Evolutionary conservation across 352 stramenopile genomes (phyloP), one percentile per base, ranked within the genome.

Genomic region (Globisporangium polare): DNA sequence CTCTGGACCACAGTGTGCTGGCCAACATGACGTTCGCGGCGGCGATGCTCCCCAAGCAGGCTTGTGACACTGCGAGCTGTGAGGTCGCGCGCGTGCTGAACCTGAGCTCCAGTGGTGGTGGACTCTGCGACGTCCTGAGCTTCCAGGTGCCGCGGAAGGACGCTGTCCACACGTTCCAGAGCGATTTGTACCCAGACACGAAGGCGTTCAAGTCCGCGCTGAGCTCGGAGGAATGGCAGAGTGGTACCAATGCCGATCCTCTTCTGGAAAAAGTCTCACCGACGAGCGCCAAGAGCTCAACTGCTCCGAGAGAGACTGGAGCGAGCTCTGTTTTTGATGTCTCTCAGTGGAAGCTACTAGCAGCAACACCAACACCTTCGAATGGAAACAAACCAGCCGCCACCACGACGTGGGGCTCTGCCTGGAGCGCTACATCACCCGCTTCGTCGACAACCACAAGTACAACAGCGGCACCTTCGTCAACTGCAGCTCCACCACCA

Each of bases 101-200:
- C 26, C 68, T 94, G 8, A 84, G 78, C 29, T 74, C 65, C 15
- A 74, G 62, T 17, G 61, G 66, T 4, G 72, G 66, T 15, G 74
- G 76, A 7, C 69, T 75, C 27, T 89, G 80, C 27, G 83, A 94
- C 50, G 68, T 88, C 7, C 43, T 92, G 26, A 81, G 77, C 47
- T 92, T 86, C 60, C 70, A 67, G 5, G 80, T 94, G 31, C 85
- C 85, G 31, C 77, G 85, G 7, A 83, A 83, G 33, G 78, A 89
- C 29, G 78, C 78, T 0, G 62, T 53, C 12, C 80, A 76, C 46
- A 66, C 78, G 50, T 94, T 92, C 64, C 85, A 94, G 60, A 76
- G 65, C 43, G 85, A 94, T 65, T 73, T 94, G 72, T 94, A 86
- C 67, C 85, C 83, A 0, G 68, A 88, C 24, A 91, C 83, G 12